Conservation (phyloP, 768 basidiomycete species). For the Leucocoprinus leucothites region DNA sequence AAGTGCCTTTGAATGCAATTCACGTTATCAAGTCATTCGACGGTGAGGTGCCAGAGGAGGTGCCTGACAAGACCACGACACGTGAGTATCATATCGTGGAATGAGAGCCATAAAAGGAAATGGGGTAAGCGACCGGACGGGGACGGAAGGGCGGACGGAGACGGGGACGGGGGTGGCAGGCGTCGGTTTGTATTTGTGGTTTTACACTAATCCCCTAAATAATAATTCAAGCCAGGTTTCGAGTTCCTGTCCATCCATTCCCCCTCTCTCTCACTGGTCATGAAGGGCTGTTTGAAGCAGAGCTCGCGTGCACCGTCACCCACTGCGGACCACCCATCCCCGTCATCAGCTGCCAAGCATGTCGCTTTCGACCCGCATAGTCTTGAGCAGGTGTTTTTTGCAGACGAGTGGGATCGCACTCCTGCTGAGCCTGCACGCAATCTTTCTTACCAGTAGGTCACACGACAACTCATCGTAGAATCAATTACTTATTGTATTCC, state of each 20-base stretch:
- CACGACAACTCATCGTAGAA: constrained; percentile 5
- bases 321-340: constrained; percentile 13
- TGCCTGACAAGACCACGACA: not conserved
- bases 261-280: constrained; percentile 9
- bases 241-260: not conserved
- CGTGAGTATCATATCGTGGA: not conserved
- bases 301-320: constrained; percentile 22
- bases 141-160: constrained; percentile 4
- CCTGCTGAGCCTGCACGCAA: constrained; percentile 61
- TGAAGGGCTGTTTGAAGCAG: constrained; percentile 39
- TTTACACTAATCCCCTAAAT: not conserved
- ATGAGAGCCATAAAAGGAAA: not conserved
- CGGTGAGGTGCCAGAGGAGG: not conserved
- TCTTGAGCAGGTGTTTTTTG: constrained; percentile 56
- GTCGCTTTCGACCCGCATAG: constrained; percentile 60
- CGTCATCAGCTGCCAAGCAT: constrained; percentile 36
- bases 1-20: not conserved
- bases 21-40: not conserved
- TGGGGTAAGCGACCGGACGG: not conserved
- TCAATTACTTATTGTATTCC: constrained; percentile 3
- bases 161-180: not conserved
- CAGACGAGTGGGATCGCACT: constrained; percentile 80
- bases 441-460: constrained; percentile 65
- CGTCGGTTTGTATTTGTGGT: constrained; percentile 5
- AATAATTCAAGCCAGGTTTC: not conserved